Evolutionary conservation across 1,284 basidiomycete genomes (phyloP), one percentile per base, ranked within the genome.

Genomic region (Agaricales sp.): DNA sequence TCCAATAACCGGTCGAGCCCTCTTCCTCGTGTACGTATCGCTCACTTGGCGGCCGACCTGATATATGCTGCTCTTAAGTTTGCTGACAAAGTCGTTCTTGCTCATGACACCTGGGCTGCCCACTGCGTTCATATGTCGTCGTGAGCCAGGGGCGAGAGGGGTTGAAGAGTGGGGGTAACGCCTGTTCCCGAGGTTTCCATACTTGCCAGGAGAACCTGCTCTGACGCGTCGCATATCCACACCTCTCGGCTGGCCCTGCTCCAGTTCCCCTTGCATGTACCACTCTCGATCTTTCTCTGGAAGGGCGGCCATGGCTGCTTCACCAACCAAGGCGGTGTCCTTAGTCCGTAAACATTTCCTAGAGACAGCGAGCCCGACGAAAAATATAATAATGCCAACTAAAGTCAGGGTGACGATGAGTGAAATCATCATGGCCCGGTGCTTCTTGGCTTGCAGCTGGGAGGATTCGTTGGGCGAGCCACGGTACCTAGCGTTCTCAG

Each of bases 1-100:
- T 30, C 77, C 72, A 52, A 84, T 79, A 37, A 67, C 64, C 4
- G 74, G 74, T n/a, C n/a, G n/a, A n/a, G 30, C 71, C 45, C 61
- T 61, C 38, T 64, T 66, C 8, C 66, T 63, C 26, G 62, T 63
- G 54, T 74, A 78, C 57, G 67, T 77, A 56, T 78, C 72, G 65
- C 83, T 85, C 51, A 85, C 81, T 44, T 77, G 73, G n/a, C 30
- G 30, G 8, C 30, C 30, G 11, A 35, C 11, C 30, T 35, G 8
- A 11, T 8, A 35, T 35, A 35, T 35, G 11, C 30, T 35, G 30
- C 75, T 67, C 55, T 67, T 74, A 43, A 87, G 69, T 58, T 66
- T 74, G 18, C 71, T 69, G 46, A 86, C 56, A 58, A 87, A 86
- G 57, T 84, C 80, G 20, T 66, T 69, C 61, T 87, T 87, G 59